Conservation (phyloP, 148 eudicot genomes). For the Cornus suecica region DNA sequence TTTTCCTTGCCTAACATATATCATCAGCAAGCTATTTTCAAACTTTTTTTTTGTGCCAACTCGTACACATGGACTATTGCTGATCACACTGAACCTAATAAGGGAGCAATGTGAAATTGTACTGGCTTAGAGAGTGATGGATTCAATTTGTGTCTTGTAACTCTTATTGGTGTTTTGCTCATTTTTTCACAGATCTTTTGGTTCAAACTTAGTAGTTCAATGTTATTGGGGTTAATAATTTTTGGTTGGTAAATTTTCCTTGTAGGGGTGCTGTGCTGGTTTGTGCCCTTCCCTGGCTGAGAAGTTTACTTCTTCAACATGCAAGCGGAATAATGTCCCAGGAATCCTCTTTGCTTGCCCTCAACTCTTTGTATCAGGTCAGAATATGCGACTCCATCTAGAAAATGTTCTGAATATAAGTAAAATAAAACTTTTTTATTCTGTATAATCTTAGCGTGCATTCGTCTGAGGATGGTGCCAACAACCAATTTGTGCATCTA, state of each 20-base stretch:
- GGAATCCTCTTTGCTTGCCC: slow-evolving; percentile 74
- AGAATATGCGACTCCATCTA: not conserved
- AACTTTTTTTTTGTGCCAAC: not conserved
- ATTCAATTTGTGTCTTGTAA: too few species aligned
- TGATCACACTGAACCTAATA: not conserved
- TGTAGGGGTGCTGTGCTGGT: slow-evolving; percentile 83
- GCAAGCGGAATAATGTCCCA: slow-evolving; percentile 79
- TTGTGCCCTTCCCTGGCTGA: slow-evolving; percentile 86
- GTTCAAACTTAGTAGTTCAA: not conserved
- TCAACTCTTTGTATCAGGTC: slow-evolving; percentile 84
- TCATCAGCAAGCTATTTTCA: not conserved
- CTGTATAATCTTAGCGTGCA: not conserved
- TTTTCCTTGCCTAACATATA: not conserved
- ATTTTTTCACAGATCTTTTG: not conserved
- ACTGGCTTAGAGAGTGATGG: not conserved
- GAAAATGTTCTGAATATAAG: not conserved
- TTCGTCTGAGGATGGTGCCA: not conserved
- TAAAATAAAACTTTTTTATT: not conserved
- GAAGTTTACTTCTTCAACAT: slow-evolving; percentile 88
- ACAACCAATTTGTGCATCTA: not conserved
- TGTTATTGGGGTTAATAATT: not conserved
- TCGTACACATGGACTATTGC: not conserved
- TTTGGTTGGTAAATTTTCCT: not conserved
- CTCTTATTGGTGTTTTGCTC: not conserved
- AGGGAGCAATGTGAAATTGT: not conserved